Evolutionary conservation across 495 filamentous ascomycete genomes (phyloP), one percentile per base, ranked within the genome.

Genomic region (Xylaria grammica): DNA sequence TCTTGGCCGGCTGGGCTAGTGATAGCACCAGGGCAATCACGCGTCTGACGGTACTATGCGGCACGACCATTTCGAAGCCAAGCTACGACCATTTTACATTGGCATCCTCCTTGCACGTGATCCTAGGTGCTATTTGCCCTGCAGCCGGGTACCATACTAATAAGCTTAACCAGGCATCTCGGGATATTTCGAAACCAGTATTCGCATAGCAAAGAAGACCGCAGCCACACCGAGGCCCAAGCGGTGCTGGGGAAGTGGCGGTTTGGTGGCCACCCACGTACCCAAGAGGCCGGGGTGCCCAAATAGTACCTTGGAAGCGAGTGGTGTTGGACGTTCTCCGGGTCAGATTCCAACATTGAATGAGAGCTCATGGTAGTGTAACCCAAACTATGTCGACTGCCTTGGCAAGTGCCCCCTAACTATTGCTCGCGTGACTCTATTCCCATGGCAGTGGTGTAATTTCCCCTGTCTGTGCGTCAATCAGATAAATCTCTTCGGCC

Each of bases 141-240:
- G 34, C 17, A 30, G 26, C 3, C 13, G 13, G 5, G 40, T 45
- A 7, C 15, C 17, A 6, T 22, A 15, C 17, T 32, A 3, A 20
- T 30, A n/a, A 32, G 22, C 17, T 32, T 22, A 22, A 32, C 24
- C 20, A 20, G 38, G 54, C 13, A 45, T 19, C 38, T 27, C 38
- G 9, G 10, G 6, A 13, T 4, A 2, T 0, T 45, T 46, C 30
- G 38, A 45, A 44, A 58, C 54, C 38, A 44, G 40, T 30, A 19
- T 19, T 19, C 10, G 22, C 19, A 32, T 46, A 45, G 54, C 38
- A 58, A 40, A 56, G 17, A 56, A 56, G 20, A n/a, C n/a, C n/a
- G n/a, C n/a, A n/a, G 11, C 5, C 53, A 26, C n/a, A 4, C 13
- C 22, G 53, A 56, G 53, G 40, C 24, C 53, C 11, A 42, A 56